These are phyloP conservation scores for Coemansia sp. DNA, from an alignment of 192 early-diverging fungal genomes.

Conservation along the genomic window DNA sequence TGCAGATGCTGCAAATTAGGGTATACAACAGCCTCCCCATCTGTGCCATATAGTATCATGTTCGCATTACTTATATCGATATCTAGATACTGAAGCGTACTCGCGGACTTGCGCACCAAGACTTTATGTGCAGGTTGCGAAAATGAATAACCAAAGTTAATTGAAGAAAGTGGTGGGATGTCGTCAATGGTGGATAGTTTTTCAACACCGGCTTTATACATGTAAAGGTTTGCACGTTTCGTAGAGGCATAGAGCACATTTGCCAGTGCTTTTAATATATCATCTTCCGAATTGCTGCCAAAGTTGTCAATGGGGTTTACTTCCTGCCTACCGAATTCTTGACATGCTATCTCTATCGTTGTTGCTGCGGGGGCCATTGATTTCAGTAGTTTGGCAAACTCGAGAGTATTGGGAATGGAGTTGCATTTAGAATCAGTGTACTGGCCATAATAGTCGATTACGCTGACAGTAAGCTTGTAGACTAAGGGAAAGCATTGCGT, in stretches of 20 bases:
- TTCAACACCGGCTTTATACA: neutral
- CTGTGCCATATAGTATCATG: neutral
- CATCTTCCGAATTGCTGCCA: no score
- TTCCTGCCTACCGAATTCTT: neutral
- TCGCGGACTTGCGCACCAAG: neutral
- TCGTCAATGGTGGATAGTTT: neutral
- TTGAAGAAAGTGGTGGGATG: neutral
- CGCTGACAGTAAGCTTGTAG: neutral
- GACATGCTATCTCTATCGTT: neutral
- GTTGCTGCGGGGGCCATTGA: neutral
- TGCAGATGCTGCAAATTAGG: neutral
- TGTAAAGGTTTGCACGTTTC: no score
- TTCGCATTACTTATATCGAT: neutral
- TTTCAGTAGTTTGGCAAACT: neutral
- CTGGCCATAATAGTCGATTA: neutral
- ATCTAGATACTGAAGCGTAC: neutral
- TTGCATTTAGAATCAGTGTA: neutral
- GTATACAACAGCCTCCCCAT: neutral
- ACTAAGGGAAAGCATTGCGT: neutral
- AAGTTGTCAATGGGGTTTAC: neutral
- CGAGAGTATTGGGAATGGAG: neutral
- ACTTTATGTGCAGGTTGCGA: neutral
- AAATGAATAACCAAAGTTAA: neutral
- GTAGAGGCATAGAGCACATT: no score
- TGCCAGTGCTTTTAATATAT: no score